Evolutionary conservation across 768 basidiomycete genomes (phyloP).

Genomic region (Chalciporus chontae): DNA sequence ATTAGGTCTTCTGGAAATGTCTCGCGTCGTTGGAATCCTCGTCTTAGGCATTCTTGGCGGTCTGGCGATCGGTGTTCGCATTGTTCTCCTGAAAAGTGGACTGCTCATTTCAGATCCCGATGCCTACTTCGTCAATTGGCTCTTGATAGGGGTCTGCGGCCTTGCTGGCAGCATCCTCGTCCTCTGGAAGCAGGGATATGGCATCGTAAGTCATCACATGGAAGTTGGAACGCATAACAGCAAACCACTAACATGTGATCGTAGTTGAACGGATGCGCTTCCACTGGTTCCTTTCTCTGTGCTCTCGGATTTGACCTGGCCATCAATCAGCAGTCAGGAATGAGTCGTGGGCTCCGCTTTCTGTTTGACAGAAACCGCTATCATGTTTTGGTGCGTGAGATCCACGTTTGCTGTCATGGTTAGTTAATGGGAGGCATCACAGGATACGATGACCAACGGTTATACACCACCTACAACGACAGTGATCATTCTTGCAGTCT

Average conservation of each 20-base stretch:
- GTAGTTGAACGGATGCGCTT: conserved; percentile 49
- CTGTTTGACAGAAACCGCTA: conserved; percentile 60
- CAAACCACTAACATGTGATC: not conserved
- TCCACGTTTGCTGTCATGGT: not conserved
- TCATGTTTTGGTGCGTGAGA: conserved; percentile 47
- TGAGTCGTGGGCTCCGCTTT: conserved; percentile 60
- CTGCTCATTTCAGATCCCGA: conserved; percentile 41
- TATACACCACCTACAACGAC: conserved; percentile 52
- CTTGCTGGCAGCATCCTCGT: conserved; percentile 39
- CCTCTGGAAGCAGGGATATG: conserved; percentile 43
- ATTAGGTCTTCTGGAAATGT: conserved; percentile 52
- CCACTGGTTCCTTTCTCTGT: conserved; percentile 57
- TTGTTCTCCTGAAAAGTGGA: conserved; percentile 46
- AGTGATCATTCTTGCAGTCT: conserved; percentile 48
- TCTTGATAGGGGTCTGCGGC: conserved; percentile 46
- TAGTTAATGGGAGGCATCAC: conserved; percentile 2
- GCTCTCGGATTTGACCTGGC: conserved; percentile 55
- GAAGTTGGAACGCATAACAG: not conserved
- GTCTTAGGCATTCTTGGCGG: conserved; percentile 53
- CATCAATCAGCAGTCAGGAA: conserved; percentile 54
- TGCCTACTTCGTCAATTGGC: conserved; percentile 48
- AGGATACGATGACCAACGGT: conserved; percentile 47
- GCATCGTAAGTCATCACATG: conserved; percentile 43
- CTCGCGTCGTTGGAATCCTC: conserved; percentile 44
- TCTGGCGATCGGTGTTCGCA: conserved; percentile 52